A percentile compares a stretch with the other conserved stretches of the same genome.
phyloP scores from a whole-genome alignment of 441 rosid species.

The Omphalea diandra region DNA sequence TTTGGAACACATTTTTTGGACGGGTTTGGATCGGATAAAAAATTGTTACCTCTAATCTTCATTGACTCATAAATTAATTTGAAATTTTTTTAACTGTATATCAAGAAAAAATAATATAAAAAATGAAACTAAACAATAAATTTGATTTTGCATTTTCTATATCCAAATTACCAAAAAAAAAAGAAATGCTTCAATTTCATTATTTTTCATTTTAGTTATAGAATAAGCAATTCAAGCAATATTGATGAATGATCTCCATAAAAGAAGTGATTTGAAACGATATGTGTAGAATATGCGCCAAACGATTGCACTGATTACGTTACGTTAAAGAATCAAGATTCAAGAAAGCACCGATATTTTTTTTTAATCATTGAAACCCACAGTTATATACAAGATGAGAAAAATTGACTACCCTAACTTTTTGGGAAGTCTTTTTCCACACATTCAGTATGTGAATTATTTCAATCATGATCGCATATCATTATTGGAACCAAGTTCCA shows the following conservation, averaged over 20 bases:
- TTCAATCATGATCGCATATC: slow-evolving; percentile 43
- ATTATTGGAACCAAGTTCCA: slow-evolving; percentile 68
- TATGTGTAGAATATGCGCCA: neutral
- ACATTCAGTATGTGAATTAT: slow-evolving; percentile 42
- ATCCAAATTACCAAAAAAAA: no score
- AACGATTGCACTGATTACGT: slow-evolving; percentile 14
- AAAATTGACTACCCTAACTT: slow-evolving; percentile 24
- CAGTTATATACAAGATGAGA: slow-evolving; percentile 18
- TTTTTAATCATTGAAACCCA: slow-evolving; percentile 18
- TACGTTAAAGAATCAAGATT: neutral
- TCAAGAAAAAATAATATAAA: no score
- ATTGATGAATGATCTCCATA: neutral
- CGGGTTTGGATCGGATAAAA: no score
- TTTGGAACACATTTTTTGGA: no score
- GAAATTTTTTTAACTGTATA: no score
- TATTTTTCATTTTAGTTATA: no score
- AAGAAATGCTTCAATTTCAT: no score
- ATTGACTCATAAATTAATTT: no score
- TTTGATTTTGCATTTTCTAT: no score
- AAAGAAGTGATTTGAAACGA: neutral
- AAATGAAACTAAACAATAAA: no score
- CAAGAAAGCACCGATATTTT: slow-evolving; percentile 6
- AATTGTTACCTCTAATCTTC: no score
- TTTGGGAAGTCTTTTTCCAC: slow-evolving; percentile 36
- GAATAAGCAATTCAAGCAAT: neutral